These are phyloP conservation scores for Ophiocordyceps camponoti-floridani DNA, from an alignment of 2,329 filamentous ascomycete species.

Conservation along the genomic window DNA sequence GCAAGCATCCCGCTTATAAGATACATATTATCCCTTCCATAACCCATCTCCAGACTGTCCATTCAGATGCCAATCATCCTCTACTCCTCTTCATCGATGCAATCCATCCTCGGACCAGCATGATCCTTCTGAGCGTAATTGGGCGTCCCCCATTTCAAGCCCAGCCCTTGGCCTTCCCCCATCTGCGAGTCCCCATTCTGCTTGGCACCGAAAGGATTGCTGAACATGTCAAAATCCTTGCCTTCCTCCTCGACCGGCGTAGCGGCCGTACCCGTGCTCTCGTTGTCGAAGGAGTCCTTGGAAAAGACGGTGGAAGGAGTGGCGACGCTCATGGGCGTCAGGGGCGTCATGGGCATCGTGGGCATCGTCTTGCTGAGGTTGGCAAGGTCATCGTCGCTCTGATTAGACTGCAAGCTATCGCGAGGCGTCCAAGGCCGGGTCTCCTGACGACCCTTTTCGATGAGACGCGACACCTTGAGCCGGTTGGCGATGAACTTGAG, in stretches of 20 bases:
- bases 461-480: constrained; percentile 58
- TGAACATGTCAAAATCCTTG: background rate
- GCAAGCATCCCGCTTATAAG: too few species aligned
- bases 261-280: background rate
- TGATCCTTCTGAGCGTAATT: background rate
- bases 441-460: constrained; percentile 30
- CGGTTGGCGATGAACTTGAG: constrained; percentile 81
- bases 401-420: background rate
- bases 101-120: background rate
- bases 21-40: background rate
- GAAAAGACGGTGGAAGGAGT: background rate
- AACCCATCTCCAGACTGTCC: background rate
- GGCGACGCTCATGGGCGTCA: background rate
- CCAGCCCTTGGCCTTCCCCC: background rate
- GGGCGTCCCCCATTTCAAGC: background rate
- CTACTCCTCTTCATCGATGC: background rate
- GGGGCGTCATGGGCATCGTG: background rate
- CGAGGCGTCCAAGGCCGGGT: background rate
- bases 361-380: background rate
- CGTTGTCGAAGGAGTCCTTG: background rate
- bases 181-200: background rate
- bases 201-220: background rate
- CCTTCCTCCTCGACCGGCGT: background rate
- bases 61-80: too few species aligned
- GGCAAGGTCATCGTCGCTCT: background rate